Evolutionary conservation across 1,139 yeast species (phyloP).

Genomic region (Candida freyschussii): DNA sequence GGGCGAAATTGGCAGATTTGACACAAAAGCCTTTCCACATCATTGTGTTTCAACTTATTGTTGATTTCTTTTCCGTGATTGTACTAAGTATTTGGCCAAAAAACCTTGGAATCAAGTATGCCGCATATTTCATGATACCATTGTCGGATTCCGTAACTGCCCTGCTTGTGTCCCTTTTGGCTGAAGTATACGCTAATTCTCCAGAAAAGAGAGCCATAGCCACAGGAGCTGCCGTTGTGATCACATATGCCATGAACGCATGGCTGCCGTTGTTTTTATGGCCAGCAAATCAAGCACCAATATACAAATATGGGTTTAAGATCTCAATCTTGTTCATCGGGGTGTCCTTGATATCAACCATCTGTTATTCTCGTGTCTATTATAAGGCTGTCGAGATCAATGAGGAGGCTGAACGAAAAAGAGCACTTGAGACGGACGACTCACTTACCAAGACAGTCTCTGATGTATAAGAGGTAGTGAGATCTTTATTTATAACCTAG

Average conservation of each 20-base stretch:
- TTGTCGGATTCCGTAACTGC: constrained; percentile 14
- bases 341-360: constrained; percentile 9
- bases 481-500: too few relatives aligned
- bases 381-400: too few relatives aligned
- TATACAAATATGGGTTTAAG: constrained; percentile 18
- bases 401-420: too few relatives aligned
- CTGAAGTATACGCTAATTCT: constrained; percentile 14
- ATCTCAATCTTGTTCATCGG: constrained; percentile 15
- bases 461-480: too few relatives aligned
- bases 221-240: constrained; percentile 16
- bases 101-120: constrained; percentile 11
- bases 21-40: constrained; percentile 8
- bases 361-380: constrained; percentile 3
- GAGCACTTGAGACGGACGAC: too few relatives aligned
- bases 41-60: constrained; percentile 21
- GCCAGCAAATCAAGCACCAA: constrained; percentile 15
- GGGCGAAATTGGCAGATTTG: constrained; percentile 11
- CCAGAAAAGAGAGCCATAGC: constrained; percentile 16
- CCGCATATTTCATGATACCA: constrained; percentile 15
- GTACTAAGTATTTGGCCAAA: constrained; percentile 16
- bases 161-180: constrained; percentile 11
- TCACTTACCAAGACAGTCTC: too few relatives aligned
- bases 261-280: constrained; percentile 15
- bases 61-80: constrained; percentile 10
- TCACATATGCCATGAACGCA: constrained; percentile 16